Conservation (phyloP, 129 eudicot genomes). For the Helichrysum umbraculigerum region DNA sequence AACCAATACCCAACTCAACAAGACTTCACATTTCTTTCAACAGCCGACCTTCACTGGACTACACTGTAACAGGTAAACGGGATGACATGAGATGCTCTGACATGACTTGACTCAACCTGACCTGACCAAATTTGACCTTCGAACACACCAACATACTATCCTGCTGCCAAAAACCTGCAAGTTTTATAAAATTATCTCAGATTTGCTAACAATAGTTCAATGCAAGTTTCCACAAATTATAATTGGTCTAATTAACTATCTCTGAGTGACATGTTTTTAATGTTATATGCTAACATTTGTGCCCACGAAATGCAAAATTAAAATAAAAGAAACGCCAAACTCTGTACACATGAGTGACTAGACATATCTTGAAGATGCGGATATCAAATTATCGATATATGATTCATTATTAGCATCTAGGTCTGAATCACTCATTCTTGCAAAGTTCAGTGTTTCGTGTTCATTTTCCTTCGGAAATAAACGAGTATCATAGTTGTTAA, state of each 20-base stretch:
- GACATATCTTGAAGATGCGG: not conserved
- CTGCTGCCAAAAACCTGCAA: slow-evolving; percentile 14
- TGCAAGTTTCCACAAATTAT: not conserved
- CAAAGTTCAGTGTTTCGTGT: not conserved
- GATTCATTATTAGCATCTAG: not conserved
- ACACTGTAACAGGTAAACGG: not conserved
- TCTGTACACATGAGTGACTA: not conserved
- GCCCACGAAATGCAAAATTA: not conserved
- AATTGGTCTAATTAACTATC: not conserved
- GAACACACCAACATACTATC: not conserved
- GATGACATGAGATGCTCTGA: slow-evolving; percentile 1
- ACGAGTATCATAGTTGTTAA: not conserved
- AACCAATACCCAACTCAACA: slow-evolving; percentile 18
- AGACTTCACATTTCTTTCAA: not conserved
- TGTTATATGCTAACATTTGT: not conserved
- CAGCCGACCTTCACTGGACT: slow-evolving; percentile 2
- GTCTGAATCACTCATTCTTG: not conserved
- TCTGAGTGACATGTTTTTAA: not conserved
- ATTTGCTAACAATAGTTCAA: not conserved
- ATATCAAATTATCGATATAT: not conserved
- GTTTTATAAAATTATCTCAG: not conserved
- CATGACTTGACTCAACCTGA: not conserved
- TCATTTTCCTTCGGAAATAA: not conserved
- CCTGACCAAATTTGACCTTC: not conserved
- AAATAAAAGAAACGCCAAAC: not conserved